These are phyloP conservation scores for Brassica rapa DNA, from an alignment of 345 rosid genomes.

Conservation along the genomic window DNA sequence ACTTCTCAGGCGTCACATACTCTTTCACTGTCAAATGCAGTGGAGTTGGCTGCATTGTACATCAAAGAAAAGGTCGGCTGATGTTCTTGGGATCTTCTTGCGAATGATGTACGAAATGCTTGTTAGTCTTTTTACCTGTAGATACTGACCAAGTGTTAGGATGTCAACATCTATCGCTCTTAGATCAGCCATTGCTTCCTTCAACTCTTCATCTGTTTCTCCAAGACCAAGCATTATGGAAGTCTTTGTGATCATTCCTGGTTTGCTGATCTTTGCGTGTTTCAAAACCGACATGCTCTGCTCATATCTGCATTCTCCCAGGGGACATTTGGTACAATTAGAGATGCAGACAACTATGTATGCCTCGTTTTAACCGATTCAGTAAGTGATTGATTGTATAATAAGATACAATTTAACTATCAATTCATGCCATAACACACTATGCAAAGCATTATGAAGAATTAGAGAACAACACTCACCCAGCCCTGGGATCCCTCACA, in stretches of 20 bases:
- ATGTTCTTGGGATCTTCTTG: background rate
- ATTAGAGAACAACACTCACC: conserved; percentile 49
- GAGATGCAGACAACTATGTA: conserved; percentile 1
- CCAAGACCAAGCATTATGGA: conserved; percentile 99
- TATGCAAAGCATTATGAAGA: background rate
- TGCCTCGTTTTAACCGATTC: background rate
- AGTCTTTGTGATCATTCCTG: conserved; percentile 89
- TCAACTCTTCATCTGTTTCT: conserved; percentile 86
- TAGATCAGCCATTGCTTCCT: conserved; percentile 83
- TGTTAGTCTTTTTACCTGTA: conserved; percentile 59
- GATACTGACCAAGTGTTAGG: conserved; percentile 92
- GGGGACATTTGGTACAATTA: conserved; percentile 14
- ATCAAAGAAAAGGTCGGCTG: background rate
- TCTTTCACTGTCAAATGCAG: conserved; percentile 94
- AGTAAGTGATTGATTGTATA: background rate
- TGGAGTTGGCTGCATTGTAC: conserved; percentile 84
- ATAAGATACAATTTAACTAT: background rate
- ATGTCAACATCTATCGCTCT: conserved; percentile 92
- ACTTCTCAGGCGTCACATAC: conserved; percentile 90
- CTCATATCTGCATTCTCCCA: conserved; percentile 67
- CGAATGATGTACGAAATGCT: background rate
- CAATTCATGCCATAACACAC: background rate
- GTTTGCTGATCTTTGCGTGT: conserved; percentile 79
- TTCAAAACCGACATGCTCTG: conserved; percentile 89
- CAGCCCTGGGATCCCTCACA: conserved; percentile 98